These are phyloP conservation scores for Pyrenochaeta sp. DNA, from an alignment of 2,329 filamentous ascomycete genomes.

Conservation along the genomic window DNA sequence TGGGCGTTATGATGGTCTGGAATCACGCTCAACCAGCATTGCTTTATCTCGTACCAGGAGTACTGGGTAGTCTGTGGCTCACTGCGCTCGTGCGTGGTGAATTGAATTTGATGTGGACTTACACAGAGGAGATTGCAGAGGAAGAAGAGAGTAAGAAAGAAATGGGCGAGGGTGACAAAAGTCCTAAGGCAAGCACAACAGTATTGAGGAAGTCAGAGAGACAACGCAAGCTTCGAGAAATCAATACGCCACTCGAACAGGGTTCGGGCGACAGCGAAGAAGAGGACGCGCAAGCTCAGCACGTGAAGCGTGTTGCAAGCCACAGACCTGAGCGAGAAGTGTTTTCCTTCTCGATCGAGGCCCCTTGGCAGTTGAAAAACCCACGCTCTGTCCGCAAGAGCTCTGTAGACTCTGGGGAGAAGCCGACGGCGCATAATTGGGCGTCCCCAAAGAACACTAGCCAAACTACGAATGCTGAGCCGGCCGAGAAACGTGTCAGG, in stretches of 20 bases:
- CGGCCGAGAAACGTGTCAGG: slow-evolving; percentile 34
- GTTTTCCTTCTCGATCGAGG: slow-evolving; percentile 48
- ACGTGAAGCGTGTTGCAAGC: slow-evolving; percentile 21
- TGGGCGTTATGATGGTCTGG: slow-evolving; percentile 79
- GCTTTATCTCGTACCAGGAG: slow-evolving; percentile 89
- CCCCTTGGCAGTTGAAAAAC: slow-evolving; percentile 38
- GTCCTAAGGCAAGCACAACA: neutral
- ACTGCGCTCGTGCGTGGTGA: slow-evolving; percentile 78
- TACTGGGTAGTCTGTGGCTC: slow-evolving; percentile 77
- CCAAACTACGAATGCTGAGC: slow-evolving; percentile 15
- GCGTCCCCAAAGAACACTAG: slow-evolving; percentile 8
- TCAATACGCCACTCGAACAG: slow-evolving; percentile 11
- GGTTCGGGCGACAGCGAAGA: slow-evolving; percentile 13
- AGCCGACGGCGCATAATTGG: slow-evolving; percentile 26
- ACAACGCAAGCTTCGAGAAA: slow-evolving; percentile 19
- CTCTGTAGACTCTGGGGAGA: neutral
- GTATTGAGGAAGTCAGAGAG: neutral
- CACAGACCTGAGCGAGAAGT: slow-evolving; percentile 37
- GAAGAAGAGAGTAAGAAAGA: slow-evolving; percentile 27
- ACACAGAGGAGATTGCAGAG: slow-evolving; percentile 70
- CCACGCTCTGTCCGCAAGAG: slow-evolving; percentile 13
- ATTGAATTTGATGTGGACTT: slow-evolving; percentile 77
- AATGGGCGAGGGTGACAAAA: slow-evolving; percentile 11
- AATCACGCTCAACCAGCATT: slow-evolving; percentile 88
- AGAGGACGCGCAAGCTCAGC: slow-evolving; percentile 12